A percentile compares a stretch with the other conserved stretches of the same genome.
phyloP scores from a whole-genome alignment of 345 rosid genomes.

The Erodium maritimum region DNA sequence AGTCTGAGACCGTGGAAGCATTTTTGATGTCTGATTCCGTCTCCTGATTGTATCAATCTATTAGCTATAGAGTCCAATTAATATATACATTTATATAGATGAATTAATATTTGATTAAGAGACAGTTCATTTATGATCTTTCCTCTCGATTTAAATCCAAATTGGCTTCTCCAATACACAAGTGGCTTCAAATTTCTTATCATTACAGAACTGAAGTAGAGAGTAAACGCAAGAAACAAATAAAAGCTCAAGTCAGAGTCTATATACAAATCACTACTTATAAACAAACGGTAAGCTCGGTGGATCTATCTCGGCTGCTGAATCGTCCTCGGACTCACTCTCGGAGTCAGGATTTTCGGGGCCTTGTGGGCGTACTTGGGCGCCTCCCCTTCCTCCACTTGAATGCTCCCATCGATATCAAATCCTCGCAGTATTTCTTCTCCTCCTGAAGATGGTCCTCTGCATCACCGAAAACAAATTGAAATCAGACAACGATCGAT shows the following conservation, averaged over 20 bases:
- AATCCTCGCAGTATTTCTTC: constrained; percentile 11
- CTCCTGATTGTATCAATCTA: no score
- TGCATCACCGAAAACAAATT: constrained; percentile 2
- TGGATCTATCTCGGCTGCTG: constrained; percentile 44
- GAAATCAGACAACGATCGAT: neutral
- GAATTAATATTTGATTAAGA: no score
- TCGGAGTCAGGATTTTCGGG: constrained; percentile 41
- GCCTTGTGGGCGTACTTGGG: constrained; percentile 33
- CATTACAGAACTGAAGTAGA: neutral
- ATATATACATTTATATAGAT: no score
- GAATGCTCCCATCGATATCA: constrained; percentile 24
- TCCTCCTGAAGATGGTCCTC: constrained; percentile 12
- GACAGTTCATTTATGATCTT: no score
- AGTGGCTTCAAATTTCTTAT: neutral
- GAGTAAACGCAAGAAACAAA: no score
- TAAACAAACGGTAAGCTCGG: neutral
- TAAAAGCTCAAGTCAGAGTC: neutral
- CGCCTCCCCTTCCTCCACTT: constrained; percentile 30
- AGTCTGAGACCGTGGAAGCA: neutral
- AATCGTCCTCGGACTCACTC: constrained; percentile 48
- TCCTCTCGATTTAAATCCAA: no score
- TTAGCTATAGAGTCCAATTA: no score
- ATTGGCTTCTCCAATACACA: no score
- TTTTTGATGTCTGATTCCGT: no score
- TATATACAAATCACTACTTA: no score